phyloP scores from a whole-genome alignment of 2,329 filamentous ascomycete species.

The Pseudogymnoascus sp. region DNA sequence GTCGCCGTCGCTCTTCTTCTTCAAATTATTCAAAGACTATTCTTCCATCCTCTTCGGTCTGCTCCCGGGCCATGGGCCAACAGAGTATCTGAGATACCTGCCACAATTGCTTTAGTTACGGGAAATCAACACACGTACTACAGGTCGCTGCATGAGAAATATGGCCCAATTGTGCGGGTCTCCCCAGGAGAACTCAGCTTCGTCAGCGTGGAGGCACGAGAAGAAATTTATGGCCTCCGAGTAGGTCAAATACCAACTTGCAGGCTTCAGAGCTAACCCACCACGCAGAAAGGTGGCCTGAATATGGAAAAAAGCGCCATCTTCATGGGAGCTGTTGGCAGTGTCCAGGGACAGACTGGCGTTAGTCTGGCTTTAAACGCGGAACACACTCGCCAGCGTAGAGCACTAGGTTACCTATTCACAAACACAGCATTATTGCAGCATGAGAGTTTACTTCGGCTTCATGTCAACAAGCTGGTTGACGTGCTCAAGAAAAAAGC shows the following conservation, averaged over 20 bases:
- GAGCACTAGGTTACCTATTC: not conserved
- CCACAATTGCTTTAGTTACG: not conserved
- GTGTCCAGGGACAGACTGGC: not conserved
- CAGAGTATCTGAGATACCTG: not conserved
- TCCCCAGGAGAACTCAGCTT: conserved; percentile 31
- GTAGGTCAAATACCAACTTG: not conserved
- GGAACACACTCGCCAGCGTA: not conserved
- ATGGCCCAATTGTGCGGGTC: conserved; percentile 29
- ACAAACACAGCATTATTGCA: not conserved
- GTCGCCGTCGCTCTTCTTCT: not conserved
- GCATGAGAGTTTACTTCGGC: not conserved
- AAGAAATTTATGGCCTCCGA: conserved; percentile 22
- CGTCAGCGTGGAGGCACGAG: conserved; percentile 26
- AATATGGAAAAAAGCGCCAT: not conserved
- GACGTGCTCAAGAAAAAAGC: not conserved
- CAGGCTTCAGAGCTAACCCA: not conserved
- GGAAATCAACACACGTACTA: not conserved
- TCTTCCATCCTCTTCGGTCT: not conserved
- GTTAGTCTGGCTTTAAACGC: not conserved
- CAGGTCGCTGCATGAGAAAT: conserved; percentile 21
- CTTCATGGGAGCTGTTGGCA: not conserved
- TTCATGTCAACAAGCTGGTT: not conserved
- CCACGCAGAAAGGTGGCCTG: not conserved
- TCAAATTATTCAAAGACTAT: not conserved
- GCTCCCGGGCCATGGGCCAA: not conserved